These are phyloP conservation scores for Hypsizygus marmoreus DNA, from an alignment of 768 basidiomycete genomes.

Conservation along the genomic window DNA sequence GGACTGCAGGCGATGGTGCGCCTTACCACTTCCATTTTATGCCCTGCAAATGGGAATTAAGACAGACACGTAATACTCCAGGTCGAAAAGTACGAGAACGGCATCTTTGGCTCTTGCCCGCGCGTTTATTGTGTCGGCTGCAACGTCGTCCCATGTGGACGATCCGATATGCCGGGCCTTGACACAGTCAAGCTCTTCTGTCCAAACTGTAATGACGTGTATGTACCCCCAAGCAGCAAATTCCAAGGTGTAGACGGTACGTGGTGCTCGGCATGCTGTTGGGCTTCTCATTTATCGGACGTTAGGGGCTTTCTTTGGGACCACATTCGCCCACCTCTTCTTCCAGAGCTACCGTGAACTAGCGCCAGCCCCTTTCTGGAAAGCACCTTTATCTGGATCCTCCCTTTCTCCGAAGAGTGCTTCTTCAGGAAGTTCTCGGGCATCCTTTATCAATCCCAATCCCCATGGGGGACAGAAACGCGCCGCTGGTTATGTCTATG, in stretches of 20 bases:
- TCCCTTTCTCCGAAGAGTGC: slow-evolving; percentile 60
- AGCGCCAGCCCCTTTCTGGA: slow-evolving; percentile 93
- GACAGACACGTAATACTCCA: slow-evolving; percentile 32
- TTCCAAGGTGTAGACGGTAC: slow-evolving; percentile 95
- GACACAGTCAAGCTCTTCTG: slow-evolving; percentile 99
- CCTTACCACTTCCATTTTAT: slow-evolving; percentile 16
- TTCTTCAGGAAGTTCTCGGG: slow-evolving; percentile 49
- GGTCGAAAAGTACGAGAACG: slow-evolving; percentile 95
- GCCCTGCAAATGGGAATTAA: slow-evolving; percentile 12
- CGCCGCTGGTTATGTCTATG: slow-evolving; percentile 84
- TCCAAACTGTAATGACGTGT: slow-evolving; percentile 97
- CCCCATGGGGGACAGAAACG: slow-evolving; percentile 87
- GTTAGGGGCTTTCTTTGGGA: slow-evolving; percentile 96
- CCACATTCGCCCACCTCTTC: slow-evolving; percentile 97
- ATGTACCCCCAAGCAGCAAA: slow-evolving; percentile 91
- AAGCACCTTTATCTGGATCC: slow-evolving; percentile 57
- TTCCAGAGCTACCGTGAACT: slow-evolving; percentile 97
- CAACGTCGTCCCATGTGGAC: slow-evolving; percentile 92
- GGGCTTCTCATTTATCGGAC: slow-evolving; percentile 10
- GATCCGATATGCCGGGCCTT: slow-evolving; percentile 92
- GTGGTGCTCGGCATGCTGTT: slow-evolving; percentile 23
- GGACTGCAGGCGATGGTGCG: slow-evolving; percentile 94
- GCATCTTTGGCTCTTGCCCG: slow-evolving; percentile 91
- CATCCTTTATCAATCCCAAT: slow-evolving; percentile 82
- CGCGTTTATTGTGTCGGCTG: slow-evolving; percentile 90